A percentile compares a stretch with the other conserved stretches of the same genome.
Conservation (phyloP, 495 filamentous ascomycete genomes). For the Halenospora varia region DNA sequence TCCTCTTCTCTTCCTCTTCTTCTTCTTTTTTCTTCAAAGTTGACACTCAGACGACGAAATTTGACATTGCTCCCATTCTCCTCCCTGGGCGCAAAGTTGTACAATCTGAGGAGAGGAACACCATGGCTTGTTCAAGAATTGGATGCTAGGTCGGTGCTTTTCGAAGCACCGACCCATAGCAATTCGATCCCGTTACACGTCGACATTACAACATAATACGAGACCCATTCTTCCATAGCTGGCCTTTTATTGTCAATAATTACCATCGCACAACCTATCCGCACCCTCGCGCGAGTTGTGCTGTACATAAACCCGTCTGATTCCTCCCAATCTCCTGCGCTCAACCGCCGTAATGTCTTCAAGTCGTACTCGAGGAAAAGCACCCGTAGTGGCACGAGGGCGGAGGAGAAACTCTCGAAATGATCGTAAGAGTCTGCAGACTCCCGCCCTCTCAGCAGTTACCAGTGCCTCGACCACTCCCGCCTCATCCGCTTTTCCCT, state of each 20-base stretch:
- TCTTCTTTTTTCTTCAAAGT: conserved; percentile 50
- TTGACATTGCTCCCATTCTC: conserved; percentile 50
- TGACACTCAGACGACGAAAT: conserved; percentile 59
- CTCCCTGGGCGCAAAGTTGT: conserved; percentile 55
- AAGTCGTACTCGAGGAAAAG: not conserved
- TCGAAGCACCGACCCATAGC: conserved; percentile 19
- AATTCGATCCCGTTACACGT: conserved; percentile 37
- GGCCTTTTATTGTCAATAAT: conserved; percentile 7
- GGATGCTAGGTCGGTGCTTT: conserved; percentile 18
- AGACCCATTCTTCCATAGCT: conserved; percentile 1
- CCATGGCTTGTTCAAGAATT: conserved; percentile 55
- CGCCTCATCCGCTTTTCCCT: conserved; percentile 37
- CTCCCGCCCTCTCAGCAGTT: not conserved
- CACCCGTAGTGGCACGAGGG: not conserved
- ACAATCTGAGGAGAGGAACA: conserved; percentile 36
- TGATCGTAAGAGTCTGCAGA: not conserved
- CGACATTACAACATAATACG: conserved; percentile 23
- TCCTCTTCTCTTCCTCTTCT: conserved; percentile 20
- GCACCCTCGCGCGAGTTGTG: not conserved
- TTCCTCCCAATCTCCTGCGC: not conserved
- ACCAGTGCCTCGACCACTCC: conserved; percentile 12
- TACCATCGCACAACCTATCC: conserved; percentile 6
- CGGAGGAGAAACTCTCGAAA: not conserved
- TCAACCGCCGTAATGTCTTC: not conserved
- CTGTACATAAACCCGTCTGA: not conserved